These are phyloP conservation scores for Entomortierella chlamydospora DNA, from an alignment of 192 early-diverging fungal species.

Conservation along the genomic window DNA sequence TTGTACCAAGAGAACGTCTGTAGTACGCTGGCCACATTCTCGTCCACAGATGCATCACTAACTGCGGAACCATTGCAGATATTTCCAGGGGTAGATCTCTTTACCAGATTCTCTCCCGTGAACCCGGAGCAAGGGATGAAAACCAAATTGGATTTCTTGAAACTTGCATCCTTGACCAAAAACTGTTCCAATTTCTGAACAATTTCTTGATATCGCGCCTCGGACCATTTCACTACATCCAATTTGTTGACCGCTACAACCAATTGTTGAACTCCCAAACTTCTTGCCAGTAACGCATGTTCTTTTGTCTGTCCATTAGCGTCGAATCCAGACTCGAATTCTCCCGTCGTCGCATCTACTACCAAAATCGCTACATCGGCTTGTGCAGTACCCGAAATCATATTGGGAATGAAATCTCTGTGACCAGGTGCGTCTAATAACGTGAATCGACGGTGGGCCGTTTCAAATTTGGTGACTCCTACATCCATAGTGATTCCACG, in stretches of 20 bases:
- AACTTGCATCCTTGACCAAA: slow-evolving; percentile 80
- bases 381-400: slow-evolving; percentile 95
- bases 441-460: slow-evolving; percentile 80
- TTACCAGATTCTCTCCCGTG: slow-evolving; percentile 87
- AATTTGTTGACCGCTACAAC: slow-evolving; percentile 97
- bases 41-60: slow-evolving; percentile 13
- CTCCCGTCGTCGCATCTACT: slow-evolving; percentile 87
- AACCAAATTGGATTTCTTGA: slow-evolving; percentile 73
- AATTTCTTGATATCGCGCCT: slow-evolving; percentile 86
- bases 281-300: slow-evolving; percentile 91
- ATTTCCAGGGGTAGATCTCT: slow-evolving; percentile 43
- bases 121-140: slow-evolving; percentile 96
- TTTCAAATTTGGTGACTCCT: slow-evolving; percentile 91
- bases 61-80: slow-evolving; percentile 52
- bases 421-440: slow-evolving; percentile 98
- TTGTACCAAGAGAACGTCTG: slow-evolving; percentile 77
- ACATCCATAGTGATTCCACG: slow-evolving; percentile 98
- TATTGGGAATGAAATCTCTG: slow-evolving; percentile 98
- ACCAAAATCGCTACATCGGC: slow-evolving; percentile 97
- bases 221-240: slow-evolving; percentile 88
- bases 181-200: slow-evolving; percentile 73
- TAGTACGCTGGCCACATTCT: slow-evolving; percentile 15
- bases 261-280: slow-evolving; percentile 92
- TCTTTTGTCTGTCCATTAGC: slow-evolving; percentile 96
- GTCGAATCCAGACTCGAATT: slow-evolving; percentile 97